phyloP scores from a whole-genome alignment of 2,329 filamentous ascomycete species.

The Sporothrix dimorphospora region DNA sequence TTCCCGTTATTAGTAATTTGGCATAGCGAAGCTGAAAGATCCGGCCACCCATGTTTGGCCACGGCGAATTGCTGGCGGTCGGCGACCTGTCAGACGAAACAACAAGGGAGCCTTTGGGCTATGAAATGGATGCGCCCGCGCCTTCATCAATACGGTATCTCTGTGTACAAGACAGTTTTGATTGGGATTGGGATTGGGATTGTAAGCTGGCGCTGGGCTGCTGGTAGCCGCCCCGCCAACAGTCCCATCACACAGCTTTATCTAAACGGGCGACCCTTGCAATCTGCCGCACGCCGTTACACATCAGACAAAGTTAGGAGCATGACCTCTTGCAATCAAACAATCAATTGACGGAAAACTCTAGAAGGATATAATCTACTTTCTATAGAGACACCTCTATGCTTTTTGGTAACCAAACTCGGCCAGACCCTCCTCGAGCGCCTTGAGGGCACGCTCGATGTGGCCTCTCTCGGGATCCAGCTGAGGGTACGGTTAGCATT shows the following conservation, averaged over 20 bases:
- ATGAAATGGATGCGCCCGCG: neutral
- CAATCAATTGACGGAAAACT: neutral
- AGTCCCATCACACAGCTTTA: neutral
- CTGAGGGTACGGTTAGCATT: constrained; percentile 39
- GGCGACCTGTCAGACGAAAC: constrained; percentile 22
- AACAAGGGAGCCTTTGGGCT: neutral
- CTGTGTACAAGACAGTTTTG: neutral
- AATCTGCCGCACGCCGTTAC: neutral
- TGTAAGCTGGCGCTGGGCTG: neutral
- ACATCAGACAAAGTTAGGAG: neutral
- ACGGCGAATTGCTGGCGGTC: constrained; percentile 3
- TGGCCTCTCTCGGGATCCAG: constrained; percentile 78
- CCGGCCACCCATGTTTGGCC: neutral
- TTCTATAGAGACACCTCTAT: constrained; percentile 35
- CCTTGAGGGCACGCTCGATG: constrained; percentile 80
- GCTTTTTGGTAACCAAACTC: constrained; percentile 70
- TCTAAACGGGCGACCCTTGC: neutral
- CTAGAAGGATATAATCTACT: constrained; percentile 15
- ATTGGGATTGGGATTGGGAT: neutral
- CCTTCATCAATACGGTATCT: too few species aligned
- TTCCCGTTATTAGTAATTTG: constrained; percentile 12
- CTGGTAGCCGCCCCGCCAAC: constrained; percentile 17
- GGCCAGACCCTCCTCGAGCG: constrained; percentile 71
- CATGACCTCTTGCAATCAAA: neutral
- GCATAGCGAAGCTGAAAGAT: neutral